Conservation (phyloP, 768 basidiomycete species). For the Cystobasidium tubakii region DNA sequence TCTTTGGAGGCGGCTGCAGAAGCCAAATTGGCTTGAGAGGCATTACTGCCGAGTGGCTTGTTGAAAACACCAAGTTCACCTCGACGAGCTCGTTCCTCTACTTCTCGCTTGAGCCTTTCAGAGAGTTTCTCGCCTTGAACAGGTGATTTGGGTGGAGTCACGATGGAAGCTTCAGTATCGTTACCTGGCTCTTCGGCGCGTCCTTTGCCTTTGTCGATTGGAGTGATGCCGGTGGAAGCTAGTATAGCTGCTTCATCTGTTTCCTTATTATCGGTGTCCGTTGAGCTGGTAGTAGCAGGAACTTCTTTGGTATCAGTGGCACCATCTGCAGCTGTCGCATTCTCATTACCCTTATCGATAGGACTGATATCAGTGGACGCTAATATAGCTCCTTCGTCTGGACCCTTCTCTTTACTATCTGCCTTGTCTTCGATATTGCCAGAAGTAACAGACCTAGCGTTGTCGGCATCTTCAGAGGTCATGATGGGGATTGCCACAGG, state of each 20-base stretch:
- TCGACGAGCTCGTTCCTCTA: not conserved
- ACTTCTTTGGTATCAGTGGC: not conserved
- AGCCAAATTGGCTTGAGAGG: not conserved
- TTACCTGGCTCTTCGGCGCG: not conserved
- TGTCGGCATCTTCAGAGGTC: no score
- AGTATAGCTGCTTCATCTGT: not conserved
- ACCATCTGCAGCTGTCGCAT: no score
- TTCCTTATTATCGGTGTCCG: not conserved
- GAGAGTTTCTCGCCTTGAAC: not conserved
- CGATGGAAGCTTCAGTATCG: not conserved
- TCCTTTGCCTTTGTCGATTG: not conserved
- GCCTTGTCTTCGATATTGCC: not conserved
- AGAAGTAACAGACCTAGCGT: no score
- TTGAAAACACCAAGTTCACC: constrained; percentile 6
- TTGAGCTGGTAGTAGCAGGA: not conserved
- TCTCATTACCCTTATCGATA: no score
- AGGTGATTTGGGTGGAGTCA: not conserved
- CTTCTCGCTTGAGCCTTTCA: constrained; percentile 8
- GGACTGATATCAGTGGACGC: no score
- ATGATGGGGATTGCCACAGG: no score
- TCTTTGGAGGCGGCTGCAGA: not conserved
- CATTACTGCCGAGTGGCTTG: not conserved
- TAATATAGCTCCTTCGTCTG: not conserved
- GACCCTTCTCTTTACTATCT: not conserved
- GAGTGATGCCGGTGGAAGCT: not conserved